These are phyloP conservation scores for Dorcoceras hygrometricum DNA, from an alignment of 257 asterid genomes.

Conservation along the genomic window DNA sequence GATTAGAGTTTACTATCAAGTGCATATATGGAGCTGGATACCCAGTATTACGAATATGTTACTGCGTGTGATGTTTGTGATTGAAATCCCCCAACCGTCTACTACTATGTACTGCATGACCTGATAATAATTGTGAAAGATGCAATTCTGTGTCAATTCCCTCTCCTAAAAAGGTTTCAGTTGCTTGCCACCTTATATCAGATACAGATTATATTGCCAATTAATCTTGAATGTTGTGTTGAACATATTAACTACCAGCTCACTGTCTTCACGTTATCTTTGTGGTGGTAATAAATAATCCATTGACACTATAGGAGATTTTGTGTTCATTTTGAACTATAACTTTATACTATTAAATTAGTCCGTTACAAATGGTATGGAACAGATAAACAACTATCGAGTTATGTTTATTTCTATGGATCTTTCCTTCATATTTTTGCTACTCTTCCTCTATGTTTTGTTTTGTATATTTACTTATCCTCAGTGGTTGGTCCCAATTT, in stretches of 20 bases:
- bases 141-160: no score
- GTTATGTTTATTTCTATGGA: neutral
- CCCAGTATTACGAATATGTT: neutral
- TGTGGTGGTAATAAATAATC: neutral
- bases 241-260: neutral
- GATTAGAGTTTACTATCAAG: neutral
- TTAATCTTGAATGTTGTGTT: neutral
- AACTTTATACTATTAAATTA: no score
- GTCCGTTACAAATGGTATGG: neutral
- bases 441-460: neutral
- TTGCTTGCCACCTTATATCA: neutral
- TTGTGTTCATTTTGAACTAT: neutral
- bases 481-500: neutral
- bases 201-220: no score
- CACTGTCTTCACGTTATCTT: neutral
- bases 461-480: neutral
- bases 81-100: neutral
- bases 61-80: neutral
- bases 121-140: neutral
- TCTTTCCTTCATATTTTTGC: neutral
- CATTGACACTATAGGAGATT: neutral
- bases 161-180: neutral
- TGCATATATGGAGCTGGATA: constrained; percentile 17
- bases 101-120: neutral
- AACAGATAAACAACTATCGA: neutral